Conservation (phyloP, 805 yeast species). For the Candida jianshihensis region DNA sequence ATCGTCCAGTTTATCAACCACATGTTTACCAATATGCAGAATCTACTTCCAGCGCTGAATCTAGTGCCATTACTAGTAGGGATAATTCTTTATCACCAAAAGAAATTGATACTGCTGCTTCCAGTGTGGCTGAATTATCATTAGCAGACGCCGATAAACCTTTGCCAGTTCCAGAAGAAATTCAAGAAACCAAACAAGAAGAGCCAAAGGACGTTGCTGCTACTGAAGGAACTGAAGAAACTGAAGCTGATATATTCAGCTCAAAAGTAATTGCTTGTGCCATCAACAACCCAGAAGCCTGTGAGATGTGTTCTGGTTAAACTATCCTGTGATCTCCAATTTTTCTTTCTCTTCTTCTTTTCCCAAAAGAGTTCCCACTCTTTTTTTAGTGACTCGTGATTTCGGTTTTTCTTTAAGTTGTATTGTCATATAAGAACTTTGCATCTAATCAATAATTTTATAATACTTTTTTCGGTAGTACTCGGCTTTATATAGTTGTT, state of each 20-base stretch:
- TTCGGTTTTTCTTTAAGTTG: not conserved
- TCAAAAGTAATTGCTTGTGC: constrained; percentile 95
- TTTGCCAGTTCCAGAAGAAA: constrained; percentile 21
- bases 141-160: constrained; percentile 28
- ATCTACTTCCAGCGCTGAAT: no score
- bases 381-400: no score
- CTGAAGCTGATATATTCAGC: constrained; percentile 79
- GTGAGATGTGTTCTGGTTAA: constrained; percentile 98
- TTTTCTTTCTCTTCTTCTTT: no score
- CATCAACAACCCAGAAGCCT: constrained; percentile 92
- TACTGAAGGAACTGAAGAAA: constrained; percentile 25
- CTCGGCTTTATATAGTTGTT: no score
- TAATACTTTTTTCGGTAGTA: no score
- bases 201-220: constrained; percentile 28
- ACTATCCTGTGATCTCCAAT: no score
- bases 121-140: constrained; percentile 34
- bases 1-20: constrained; percentile 32
- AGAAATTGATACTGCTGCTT: constrained; percentile 27
- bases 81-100: constrained; percentile 26
- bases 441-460: no score
- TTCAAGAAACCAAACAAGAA: constrained; percentile 7
- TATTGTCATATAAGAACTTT: no score
- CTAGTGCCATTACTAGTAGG: constrained; percentile 12
- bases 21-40: constrained; percentile 11
- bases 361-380: no score